phyloP scores from a whole-genome alignment of 345 rosid genomes.

The Pistacia integerrima region DNA sequence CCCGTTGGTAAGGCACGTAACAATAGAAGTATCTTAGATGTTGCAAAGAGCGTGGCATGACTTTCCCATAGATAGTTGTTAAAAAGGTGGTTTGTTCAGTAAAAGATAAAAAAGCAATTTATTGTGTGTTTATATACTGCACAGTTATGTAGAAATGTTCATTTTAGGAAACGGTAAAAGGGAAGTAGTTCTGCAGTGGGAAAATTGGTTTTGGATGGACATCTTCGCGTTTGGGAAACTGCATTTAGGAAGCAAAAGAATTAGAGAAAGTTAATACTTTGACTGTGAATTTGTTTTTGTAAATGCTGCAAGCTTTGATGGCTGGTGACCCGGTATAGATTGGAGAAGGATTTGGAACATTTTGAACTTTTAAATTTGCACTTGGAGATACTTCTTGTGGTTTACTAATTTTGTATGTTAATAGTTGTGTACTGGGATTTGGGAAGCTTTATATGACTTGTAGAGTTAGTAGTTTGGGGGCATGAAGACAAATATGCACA shows the following conservation, averaged over 20 bases:
- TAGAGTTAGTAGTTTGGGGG: background rate
- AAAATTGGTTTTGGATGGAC: background rate
- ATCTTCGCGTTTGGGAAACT: background rate
- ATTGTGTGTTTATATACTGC: background rate
- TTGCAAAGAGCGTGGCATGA: conserved; percentile 29
- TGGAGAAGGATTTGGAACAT: no score
- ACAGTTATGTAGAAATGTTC: conserved; percentile 1
- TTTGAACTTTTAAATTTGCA: background rate
- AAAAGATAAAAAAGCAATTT: background rate
- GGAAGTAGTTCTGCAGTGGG: background rate
- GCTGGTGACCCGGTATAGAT: background rate
- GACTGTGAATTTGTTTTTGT: background rate
- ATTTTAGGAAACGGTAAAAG: background rate
- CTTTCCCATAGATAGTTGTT: conserved; percentile 17
- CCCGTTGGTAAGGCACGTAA: no score
- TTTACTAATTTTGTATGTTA: background rate
- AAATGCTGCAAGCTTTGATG: background rate
- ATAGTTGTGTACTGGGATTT: background rate
- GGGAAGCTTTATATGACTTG: background rate
- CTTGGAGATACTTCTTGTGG: background rate
- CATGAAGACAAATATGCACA: background rate
- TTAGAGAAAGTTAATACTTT: background rate
- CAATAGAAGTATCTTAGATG: conserved; percentile 19
- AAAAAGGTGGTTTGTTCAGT: background rate
- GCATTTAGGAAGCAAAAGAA: background rate